These are phyloP conservation scores for Zygosaccharomyces pseudobailii DNA, from an alignment of 1,139 yeast genomes.

Conservation along the genomic window DNA sequence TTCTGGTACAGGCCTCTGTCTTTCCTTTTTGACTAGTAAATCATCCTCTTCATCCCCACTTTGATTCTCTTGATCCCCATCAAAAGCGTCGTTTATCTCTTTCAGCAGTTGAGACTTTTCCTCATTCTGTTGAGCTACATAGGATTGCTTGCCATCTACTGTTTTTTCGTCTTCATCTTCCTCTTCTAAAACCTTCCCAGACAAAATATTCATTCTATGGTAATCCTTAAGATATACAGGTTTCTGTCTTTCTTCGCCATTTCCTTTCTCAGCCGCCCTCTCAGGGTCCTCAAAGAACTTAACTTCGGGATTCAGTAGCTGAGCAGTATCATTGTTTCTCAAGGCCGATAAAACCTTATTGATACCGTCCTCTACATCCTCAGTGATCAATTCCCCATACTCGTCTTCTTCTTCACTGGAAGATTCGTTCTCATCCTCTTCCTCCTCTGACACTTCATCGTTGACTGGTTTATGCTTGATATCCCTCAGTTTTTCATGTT, in stretches of 20 bases:
- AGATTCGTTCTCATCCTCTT: slow-evolving; percentile 26
- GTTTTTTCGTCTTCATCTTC: slow-evolving; percentile 44
- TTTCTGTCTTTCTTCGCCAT: slow-evolving; percentile 46
- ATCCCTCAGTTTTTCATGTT: slow-evolving; percentile 11
- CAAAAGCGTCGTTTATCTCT: slow-evolving; percentile 69
- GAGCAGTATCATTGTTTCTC: slow-evolving; percentile 55
- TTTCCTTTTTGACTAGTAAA: slow-evolving; percentile 55
- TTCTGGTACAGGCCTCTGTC: slow-evolving; percentile 30
- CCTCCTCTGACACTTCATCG: slow-evolving; percentile 20
- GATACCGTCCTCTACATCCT: slow-evolving; percentile 78
- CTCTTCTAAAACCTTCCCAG: slow-evolving; percentile 53
- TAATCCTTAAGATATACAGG: slow-evolving; percentile 90
- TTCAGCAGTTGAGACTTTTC: slow-evolving; percentile 66
- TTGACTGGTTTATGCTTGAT: slow-evolving; percentile 7
- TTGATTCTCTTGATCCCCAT: slow-evolving; percentile 43
- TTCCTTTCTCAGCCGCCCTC: slow-evolving; percentile 32
- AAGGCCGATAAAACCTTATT: slow-evolving; percentile 66
- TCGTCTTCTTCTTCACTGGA: slow-evolving; percentile 83
- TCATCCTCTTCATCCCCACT: slow-evolving; percentile 47
- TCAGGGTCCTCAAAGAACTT: slow-evolving; percentile 69
- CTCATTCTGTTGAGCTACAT: slow-evolving; percentile 65
- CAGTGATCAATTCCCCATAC: slow-evolving; percentile 81
- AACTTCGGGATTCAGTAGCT: slow-evolving; percentile 58
- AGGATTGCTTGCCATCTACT: slow-evolving; percentile 61
- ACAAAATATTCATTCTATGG: slow-evolving; percentile 74